phyloP scores from a whole-genome alignment of 1,139 yeast species.

The Entelexis paramagnoliae region DNA sequence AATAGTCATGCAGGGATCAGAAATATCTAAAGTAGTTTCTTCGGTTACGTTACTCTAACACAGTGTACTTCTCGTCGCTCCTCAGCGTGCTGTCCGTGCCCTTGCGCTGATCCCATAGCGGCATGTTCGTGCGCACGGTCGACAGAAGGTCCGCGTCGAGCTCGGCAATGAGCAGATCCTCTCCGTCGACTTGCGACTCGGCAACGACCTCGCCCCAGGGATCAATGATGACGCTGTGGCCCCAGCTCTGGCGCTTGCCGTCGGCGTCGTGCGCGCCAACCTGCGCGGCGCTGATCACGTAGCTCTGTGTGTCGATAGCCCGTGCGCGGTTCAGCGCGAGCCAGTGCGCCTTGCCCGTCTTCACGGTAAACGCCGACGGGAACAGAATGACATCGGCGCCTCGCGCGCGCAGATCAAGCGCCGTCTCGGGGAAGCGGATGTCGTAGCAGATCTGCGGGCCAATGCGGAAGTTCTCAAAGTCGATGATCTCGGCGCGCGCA shows the following conservation, averaged over 20 bases:
- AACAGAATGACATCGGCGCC: conserved; percentile 75
- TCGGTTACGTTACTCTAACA: not conserved
- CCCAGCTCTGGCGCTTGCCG: conserved; percentile 52
- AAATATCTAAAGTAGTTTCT: not conserved
- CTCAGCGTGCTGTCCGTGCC: not conserved
- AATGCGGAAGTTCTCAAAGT: conserved; percentile 70
- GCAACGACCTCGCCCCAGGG: conserved; percentile 85
- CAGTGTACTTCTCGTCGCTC: not conserved
- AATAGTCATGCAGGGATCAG: no score
- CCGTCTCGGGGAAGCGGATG: conserved; percentile 78
- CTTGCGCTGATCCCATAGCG: conserved; percentile 35
- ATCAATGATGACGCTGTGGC: conserved; percentile 73
- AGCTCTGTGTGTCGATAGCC: conserved; percentile 81
- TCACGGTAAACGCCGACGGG: conserved; percentile 88
- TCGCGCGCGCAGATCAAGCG: conserved; percentile 48
- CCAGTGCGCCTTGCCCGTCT: conserved; percentile 92
- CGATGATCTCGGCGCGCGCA: conserved; percentile 59
- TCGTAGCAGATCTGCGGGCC: conserved; percentile 83
- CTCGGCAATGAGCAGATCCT: conserved; percentile 56
- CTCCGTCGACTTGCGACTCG: conserved; percentile 41
- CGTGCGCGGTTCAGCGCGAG: conserved; percentile 63
- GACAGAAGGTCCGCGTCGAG: conserved; percentile 46
- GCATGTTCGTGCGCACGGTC: conserved; percentile 56
- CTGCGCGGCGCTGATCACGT: conserved; percentile 86
- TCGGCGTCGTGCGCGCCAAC: conserved; percentile 55